Conservation (phyloP, 129 eudicot species). For the Silybum marianum region DNA sequence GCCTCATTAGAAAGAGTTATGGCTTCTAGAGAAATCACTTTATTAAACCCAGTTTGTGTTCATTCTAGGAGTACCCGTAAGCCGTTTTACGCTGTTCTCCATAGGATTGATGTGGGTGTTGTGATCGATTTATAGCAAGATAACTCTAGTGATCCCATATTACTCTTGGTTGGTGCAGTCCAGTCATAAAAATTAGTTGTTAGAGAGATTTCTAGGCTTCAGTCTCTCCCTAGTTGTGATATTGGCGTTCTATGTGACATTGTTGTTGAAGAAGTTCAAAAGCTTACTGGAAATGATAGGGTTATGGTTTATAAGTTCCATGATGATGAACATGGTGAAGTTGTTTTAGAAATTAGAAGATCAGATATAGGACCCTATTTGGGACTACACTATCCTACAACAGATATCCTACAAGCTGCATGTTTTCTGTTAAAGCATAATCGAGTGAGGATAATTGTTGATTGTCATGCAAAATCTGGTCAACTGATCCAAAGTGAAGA, state of each 20-base stretch:
- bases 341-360: conserved; percentile 54
- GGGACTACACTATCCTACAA: conserved; percentile 76
- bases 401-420: conserved; percentile 76
- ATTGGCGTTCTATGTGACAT: conserved; percentile 62
- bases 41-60: conserved; percentile 71
- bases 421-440: conserved; percentile 72
- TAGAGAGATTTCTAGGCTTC: conserved; percentile 53
- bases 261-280: conserved; percentile 65
- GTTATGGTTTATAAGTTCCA: conserved; percentile 77
- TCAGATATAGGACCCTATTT: conserved; percentile 63
- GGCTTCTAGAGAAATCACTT: conserved; percentile 48
- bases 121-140: conserved; percentile 81
- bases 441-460: conserved; percentile 63
- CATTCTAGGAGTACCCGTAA: conserved; percentile 46
- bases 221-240: conserved; percentile 64
- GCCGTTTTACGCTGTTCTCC: conserved; percentile 70
- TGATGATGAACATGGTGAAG: conserved; percentile 78
- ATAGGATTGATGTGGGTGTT: conserved; percentile 66
- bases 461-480: conserved; percentile 45
- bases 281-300: conserved; percentile 67
- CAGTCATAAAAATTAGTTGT: conserved; percentile 65
- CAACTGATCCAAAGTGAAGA: conserved; percentile 47
- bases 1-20: conserved; percentile 54
- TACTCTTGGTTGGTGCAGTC: conserved; percentile 53
- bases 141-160: conserved; percentile 49